A percentile compares a stretch with the other conserved stretches of the same genome.
phyloP scores from a whole-genome alignment of 768 basidiomycete genomes.

The Terana coerulea region DNA sequence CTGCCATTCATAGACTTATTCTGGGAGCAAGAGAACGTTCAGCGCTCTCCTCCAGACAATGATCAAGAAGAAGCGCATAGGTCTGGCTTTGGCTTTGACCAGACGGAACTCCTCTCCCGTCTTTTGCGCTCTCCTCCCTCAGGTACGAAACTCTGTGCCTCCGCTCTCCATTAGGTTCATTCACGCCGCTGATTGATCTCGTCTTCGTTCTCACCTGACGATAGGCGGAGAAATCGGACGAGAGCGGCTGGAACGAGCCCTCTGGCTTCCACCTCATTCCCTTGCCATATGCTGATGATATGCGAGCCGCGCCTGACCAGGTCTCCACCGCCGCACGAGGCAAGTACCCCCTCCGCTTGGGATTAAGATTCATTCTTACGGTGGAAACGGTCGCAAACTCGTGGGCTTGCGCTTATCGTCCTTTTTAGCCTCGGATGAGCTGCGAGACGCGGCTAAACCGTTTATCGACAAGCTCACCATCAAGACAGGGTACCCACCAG shows the following conservation, averaged over 20 bases:
- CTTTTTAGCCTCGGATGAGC: slow-evolving; percentile 58
- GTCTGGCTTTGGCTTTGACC: slow-evolving; percentile 64
- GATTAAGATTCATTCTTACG: neutral
- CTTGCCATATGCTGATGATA: slow-evolving; percentile 93
- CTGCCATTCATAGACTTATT: slow-evolving; percentile 51
- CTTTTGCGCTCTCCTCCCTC: slow-evolving; percentile 85
- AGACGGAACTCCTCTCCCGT: slow-evolving; percentile 70
- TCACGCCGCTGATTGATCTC: slow-evolving; percentile 1
- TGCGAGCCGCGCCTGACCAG: slow-evolving; percentile 72
- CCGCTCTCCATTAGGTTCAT: neutral
- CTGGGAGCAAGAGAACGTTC: slow-evolving; percentile 92
- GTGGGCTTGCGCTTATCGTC: neutral
- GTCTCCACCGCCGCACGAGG: slow-evolving; percentile 52
- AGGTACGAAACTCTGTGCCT: slow-evolving; percentile 42
- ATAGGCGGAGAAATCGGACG: slow-evolving; percentile 68
- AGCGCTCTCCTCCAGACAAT: slow-evolving; percentile 81
- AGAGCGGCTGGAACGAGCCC: slow-evolving; percentile 75
- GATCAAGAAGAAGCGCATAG: slow-evolving; percentile 78
- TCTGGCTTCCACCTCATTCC: slow-evolving; percentile 92
- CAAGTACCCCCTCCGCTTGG: too few species aligned
- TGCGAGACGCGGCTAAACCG: slow-evolving; percentile 61
- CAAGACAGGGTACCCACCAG: slow-evolving; percentile 80
- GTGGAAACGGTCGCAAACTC: slow-evolving; percentile 8
- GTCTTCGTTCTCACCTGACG: slow-evolving; percentile 11
- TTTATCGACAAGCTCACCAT: slow-evolving; percentile 80